Evolutionary conservation across 164 flowering plant species (phyloP).

Genomic region (Cinnamomum chago): DNA sequence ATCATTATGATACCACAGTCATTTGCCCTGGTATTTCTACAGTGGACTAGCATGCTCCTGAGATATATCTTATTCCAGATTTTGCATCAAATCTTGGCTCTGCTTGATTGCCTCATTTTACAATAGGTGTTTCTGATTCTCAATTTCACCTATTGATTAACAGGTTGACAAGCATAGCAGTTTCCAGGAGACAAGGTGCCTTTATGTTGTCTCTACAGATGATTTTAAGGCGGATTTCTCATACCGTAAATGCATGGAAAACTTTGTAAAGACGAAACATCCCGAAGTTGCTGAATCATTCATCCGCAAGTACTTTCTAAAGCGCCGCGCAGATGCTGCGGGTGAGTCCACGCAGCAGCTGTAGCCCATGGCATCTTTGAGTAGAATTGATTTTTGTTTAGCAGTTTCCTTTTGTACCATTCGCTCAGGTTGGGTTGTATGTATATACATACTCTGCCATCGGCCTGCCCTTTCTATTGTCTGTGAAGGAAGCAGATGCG

Average conservation of each 20-base stretch:
- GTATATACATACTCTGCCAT: neutral
- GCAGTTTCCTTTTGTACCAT: neutral
- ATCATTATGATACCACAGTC: too few species aligned
- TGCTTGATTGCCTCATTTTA: too few species aligned
- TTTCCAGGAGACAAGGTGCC: slow-evolving; percentile 66
- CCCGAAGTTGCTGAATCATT: slow-evolving; percentile 60
- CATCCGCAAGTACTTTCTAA: slow-evolving; percentile 46
- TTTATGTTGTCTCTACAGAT: slow-evolving; percentile 56
- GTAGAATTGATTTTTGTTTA: neutral
- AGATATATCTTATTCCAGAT: neutral
- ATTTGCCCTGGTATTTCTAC: too few species aligned
- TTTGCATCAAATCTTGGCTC: neutral
- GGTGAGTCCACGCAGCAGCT: slow-evolving; percentile 6
- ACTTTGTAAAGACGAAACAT: slow-evolving; percentile 48
- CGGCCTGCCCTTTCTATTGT: neutral
- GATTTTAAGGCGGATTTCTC: slow-evolving; percentile 67
- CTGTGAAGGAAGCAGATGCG: neutral
- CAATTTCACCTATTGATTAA: neutral
- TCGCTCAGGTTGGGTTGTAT: neutral
- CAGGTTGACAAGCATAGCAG: slow-evolving; percentile 61
- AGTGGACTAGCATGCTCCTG: neutral
- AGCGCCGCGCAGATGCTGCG: slow-evolving; percentile 16
- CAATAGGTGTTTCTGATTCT: too few species aligned
- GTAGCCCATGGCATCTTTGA: neutral
- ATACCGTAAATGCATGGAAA: slow-evolving; percentile 65